These are phyloP conservation scores for Chaetomium cochliodes DNA, from an alignment of 495 filamentous ascomycete genomes.

Conservation along the genomic window DNA sequence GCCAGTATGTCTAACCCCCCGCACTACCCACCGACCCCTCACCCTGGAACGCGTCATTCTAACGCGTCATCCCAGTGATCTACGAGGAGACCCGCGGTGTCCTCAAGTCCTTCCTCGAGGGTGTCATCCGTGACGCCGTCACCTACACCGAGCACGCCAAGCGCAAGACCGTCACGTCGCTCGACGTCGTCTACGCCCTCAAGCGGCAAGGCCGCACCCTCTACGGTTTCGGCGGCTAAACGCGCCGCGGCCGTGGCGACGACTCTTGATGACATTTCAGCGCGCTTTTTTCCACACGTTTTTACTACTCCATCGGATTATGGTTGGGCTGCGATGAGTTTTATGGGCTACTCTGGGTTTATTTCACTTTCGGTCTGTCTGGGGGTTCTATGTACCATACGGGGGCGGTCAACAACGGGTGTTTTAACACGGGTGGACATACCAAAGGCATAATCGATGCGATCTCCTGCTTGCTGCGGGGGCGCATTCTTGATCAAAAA, in stretches of 20 bases:
- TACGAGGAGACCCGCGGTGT: slow-evolving; percentile 99
- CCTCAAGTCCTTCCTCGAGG: slow-evolving; percentile 99
- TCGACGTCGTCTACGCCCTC: slow-evolving; percentile 92
- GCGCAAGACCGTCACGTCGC: slow-evolving; percentile 94
- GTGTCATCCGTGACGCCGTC: slow-evolving; percentile 98
- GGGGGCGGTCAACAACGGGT: slow-evolving; percentile 21
- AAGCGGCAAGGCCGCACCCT: slow-evolving; percentile 93
- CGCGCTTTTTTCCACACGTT: slow-evolving; percentile 17
- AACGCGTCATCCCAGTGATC: slow-evolving; percentile 61
- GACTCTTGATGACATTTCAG: slow-evolving; percentile 19
- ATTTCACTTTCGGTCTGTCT: slow-evolving; percentile 4
- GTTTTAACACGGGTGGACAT: slow-evolving; percentile 27
- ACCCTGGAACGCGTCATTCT: slow-evolving; percentile 26
- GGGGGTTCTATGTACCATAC: slow-evolving; percentile 26
- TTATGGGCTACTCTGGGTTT: slow-evolving; percentile 29
- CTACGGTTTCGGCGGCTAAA: slow-evolving; percentile 96
- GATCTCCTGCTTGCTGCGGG: slow-evolving; percentile 16
- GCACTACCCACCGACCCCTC: not conserved
- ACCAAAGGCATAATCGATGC: slow-evolving; percentile 28
- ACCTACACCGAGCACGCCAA: slow-evolving; percentile 98
- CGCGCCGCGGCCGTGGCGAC: not conserved
- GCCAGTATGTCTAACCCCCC: slow-evolving; percentile 60
- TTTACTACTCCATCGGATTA: slow-evolving; percentile 17
- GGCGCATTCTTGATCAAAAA: slow-evolving; percentile 23
- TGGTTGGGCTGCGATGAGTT: slow-evolving; percentile 23